Conservation (phyloP, 139 green algal species). For the Chlorella vulgaris region DNA sequence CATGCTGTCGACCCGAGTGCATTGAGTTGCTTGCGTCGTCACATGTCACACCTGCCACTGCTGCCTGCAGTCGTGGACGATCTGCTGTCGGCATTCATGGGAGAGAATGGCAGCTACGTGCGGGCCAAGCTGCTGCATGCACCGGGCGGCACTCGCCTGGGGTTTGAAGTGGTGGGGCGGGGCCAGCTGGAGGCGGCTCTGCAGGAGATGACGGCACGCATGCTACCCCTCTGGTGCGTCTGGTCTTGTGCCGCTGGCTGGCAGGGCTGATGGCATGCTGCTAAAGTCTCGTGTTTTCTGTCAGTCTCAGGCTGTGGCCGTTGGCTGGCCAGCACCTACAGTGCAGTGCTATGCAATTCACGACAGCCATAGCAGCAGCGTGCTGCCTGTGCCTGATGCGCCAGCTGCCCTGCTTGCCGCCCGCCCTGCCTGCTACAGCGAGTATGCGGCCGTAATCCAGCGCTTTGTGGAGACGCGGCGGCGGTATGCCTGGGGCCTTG, state of each 20-base stretch:
- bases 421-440: slow-evolving; percentile 65
- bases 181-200: slow-evolving; percentile 63
- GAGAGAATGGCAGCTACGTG: slow-evolving; percentile 67
- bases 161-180: slow-evolving; percentile 50
- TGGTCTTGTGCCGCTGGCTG: background rate
- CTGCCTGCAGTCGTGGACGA: slow-evolving; percentile 81
- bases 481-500: slow-evolving; percentile 52
- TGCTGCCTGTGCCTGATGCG: too few species aligned
- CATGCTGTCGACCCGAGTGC: too few species aligned
- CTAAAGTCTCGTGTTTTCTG: too few species aligned
- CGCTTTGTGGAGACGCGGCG: slow-evolving; percentile 86
- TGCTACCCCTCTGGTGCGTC: slow-evolving; percentile 83
- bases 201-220: slow-evolving; percentile 66
- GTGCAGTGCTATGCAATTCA: too few species aligned
- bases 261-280: background rate
- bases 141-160: slow-evolving; percentile 36
- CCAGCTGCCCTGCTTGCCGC: too few species aligned
- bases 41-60: too few species aligned
- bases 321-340: too few species aligned
- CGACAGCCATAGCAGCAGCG: too few species aligned
- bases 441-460: slow-evolving; percentile 71
- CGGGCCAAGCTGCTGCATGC: slow-evolving; percentile 2
- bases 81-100: slow-evolving; percentile 84
- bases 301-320: too few species aligned
- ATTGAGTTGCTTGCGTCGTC: too few species aligned